Conservation (phyloP, 2,329 filamentous ascomycete genomes). For the Fusarium transvaalense region DNA sequence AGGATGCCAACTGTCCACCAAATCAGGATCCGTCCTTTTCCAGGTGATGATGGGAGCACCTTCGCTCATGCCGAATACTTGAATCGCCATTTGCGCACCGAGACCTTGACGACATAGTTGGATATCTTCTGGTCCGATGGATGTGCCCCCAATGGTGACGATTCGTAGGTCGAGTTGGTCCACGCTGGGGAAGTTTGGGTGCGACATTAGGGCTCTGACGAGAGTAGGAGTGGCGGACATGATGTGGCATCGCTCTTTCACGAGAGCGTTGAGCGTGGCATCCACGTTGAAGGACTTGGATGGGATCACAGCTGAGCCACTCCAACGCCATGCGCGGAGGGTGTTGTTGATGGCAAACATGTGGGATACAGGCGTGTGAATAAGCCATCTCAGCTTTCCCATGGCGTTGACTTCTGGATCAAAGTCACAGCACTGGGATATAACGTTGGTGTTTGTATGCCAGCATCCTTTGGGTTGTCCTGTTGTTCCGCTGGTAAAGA, state of each 20-base stretch:
- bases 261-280: conserved; percentile 51
- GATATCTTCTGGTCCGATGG: conserved; percentile 51
- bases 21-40: conserved; percentile 49
- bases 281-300: conserved; percentile 52
- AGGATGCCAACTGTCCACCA: conserved; percentile 52
- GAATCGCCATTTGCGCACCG: conserved; percentile 51
- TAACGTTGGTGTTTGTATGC: conserved; percentile 57
- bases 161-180: conserved; percentile 49
- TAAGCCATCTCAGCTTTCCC: conserved; percentile 52
- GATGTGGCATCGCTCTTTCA: conserved; percentile 52
- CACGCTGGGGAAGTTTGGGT: conserved; percentile 47
- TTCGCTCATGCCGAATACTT: conserved; percentile 62
- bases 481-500: conserved; percentile 65
- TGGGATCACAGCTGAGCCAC: conserved; percentile 53
- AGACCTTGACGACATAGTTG: conserved; percentile 50
- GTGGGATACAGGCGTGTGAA: conserved; percentile 56
- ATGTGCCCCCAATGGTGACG: conserved; percentile 53
- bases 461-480: conserved; percentile 61
- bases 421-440: conserved; percentile 54
- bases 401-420: conserved; percentile 51
- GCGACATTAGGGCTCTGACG: conserved; percentile 50
- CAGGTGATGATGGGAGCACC: conserved; percentile 58
- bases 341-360: conserved; percentile 57
- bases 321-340: conserved; percentile 54
- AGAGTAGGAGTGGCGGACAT: conserved; percentile 58